Base-by-base conservation (phyloP, 768 basidiomycete species). In the Royoungia palumana region DNA sequence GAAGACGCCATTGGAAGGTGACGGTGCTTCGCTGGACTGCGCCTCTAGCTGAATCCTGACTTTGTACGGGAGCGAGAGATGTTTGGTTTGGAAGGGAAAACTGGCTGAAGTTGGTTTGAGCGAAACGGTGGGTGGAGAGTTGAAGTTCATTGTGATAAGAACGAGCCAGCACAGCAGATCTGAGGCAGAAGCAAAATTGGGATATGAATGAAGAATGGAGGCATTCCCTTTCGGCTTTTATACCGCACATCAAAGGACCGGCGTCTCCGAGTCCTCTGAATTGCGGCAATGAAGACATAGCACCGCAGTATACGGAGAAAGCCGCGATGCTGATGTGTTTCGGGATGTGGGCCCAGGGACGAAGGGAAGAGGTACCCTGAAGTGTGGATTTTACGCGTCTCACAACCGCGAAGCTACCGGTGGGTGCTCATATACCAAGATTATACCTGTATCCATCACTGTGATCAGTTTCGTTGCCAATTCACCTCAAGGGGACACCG, bases 1-100 rank as follows among this genome's bases (percentile, higher is more conserved):
- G 52, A 79, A 77, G 69, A 71, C 68, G 6, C 77, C 77, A 27
- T 77, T 79, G 39, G 46, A 63, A 9, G 41, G 2, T 16, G 55
- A 63, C 22, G 61, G 48, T 19, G 63, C 54, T 9, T 60, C 50
- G 13, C 59, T 43, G 4, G 72, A 61, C 42, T 69, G 65, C 6
- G 62, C 48, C 19, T 67, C 73, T 19, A 77, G 58, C n/a, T 58
- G 59, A 17, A 71, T 38, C 28, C 60, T 64, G 47, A 60, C 53
- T 48, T 63, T 62, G 22, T 50, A 51, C 19, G 62, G 47, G 35
- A 77, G 61, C 1, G 62, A 47, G 6, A 77, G 52, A 21, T 66
- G 64, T 49, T 76, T 76, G 11, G 65, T 32, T 24, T 69, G 61
- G 44, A 69, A 70, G 25, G 72, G 68, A 53, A 70, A 74, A 55